phyloP scores from a whole-genome alignment of 139 green algal genomes.

The Volvox reticuliferus region DNA sequence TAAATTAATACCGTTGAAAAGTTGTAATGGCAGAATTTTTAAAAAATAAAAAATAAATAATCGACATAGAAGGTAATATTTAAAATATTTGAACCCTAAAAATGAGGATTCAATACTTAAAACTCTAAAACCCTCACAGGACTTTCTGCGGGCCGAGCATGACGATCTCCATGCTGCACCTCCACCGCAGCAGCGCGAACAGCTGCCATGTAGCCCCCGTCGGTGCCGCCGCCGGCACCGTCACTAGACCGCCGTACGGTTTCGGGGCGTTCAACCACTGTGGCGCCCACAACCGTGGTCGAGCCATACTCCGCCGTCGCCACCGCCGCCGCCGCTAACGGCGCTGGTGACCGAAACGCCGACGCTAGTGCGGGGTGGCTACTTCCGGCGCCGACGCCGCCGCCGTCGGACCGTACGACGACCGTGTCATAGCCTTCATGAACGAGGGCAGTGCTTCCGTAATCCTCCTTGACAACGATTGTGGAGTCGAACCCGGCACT shows the following conservation, averaged over 20 bases:
- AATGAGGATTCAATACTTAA: no score
- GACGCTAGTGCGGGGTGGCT: neutral
- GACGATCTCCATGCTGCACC: neutral
- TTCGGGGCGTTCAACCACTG: neutral
- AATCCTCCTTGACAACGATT: conserved; percentile 10
- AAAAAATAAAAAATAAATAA: no score
- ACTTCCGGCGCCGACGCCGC: neutral
- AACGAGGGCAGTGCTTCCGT: conserved; percentile 32
- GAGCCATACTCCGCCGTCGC: neutral
- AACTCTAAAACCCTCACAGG: neutral
- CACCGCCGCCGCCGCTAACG: neutral
- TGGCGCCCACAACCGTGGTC: neutral
- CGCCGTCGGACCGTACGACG: conserved; percentile 8
- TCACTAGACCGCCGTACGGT: neutral
- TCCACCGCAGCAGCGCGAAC: conserved; percentile 45
- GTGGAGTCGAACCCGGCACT: conserved; percentile 36
- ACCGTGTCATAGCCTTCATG: conserved; percentile 26
- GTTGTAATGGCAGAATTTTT: no score
- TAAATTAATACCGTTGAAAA: no score
- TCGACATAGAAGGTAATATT: no score
- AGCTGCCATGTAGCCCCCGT: conserved; percentile 46
- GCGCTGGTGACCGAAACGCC: neutral
- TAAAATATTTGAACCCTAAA: no score
- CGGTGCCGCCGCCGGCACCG: neutral
- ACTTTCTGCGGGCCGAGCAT: neutral